These are phyloP conservation scores for Amphichorda felina DNA, from an alignment of 2,329 filamentous ascomycete genomes.

Conservation along the genomic window DNA sequence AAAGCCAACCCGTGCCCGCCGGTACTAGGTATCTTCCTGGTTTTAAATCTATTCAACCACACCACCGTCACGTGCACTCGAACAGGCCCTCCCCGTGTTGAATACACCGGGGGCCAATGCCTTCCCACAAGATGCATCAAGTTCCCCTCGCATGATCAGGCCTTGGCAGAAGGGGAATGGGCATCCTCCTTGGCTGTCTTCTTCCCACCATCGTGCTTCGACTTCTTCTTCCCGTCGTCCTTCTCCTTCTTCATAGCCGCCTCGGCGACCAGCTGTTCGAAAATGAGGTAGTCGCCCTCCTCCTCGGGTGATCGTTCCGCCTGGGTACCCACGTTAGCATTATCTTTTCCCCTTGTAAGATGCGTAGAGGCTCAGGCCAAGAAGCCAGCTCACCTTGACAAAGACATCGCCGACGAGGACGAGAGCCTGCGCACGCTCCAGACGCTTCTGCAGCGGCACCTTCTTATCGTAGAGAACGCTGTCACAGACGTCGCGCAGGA, in stretches of 20 bases:
- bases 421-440: slow-evolving; percentile 85
- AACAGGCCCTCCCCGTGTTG: too few relatives aligned
- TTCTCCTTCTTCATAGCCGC: slow-evolving; percentile 92
- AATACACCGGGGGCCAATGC: too few relatives aligned
- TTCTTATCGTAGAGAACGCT: slow-evolving; percentile 68
- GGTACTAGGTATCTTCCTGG: too few relatives aligned
- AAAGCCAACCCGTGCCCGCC: too few relatives aligned
- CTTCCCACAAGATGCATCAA: too few relatives aligned
- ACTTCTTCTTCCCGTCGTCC: slow-evolving; percentile 57
- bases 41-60: too few relatives aligned
- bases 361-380: too few relatives aligned
- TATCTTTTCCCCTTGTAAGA: neutral
- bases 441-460: slow-evolving; percentile 69
- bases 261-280: slow-evolving; percentile 95
- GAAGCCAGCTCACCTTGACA: slow-evolving; percentile 51
- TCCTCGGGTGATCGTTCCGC: slow-evolving; percentile 84
- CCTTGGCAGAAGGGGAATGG: neutral
- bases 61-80: too few relatives aligned
- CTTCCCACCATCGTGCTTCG: slow-evolving; percentile 44
- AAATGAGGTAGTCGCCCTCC: slow-evolving; percentile 97
- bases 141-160: too few relatives aligned
- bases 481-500: slow-evolving; percentile 90
- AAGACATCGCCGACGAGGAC: slow-evolving; percentile 85
- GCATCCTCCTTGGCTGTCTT: slow-evolving; percentile 41
- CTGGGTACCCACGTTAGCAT: slow-evolving; percentile 29